These are phyloP conservation scores for Claviceps spartinae DNA, from an alignment of 2,329 filamentous ascomycete species.

Conservation along the genomic window DNA sequence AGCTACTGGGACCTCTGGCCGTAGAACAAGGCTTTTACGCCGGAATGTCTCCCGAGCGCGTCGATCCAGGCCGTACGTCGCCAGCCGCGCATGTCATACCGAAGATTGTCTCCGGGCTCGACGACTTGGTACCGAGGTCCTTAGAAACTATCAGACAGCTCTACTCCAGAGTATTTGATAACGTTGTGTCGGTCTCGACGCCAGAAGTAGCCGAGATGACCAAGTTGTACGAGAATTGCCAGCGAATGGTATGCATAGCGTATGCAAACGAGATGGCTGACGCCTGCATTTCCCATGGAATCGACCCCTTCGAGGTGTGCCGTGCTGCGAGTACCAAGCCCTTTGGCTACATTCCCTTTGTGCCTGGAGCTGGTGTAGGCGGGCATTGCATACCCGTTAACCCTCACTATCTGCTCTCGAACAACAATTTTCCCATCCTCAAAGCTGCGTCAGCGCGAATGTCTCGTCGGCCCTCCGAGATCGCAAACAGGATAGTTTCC, in stretches of 20 bases:
- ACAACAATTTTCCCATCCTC: conserved; percentile 32
- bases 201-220: conserved; percentile 45
- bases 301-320: conserved; percentile 38
- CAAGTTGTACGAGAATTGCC: conserved; percentile 45
- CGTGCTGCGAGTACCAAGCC: conserved; percentile 35
- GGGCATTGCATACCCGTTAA: conserved; percentile 45
- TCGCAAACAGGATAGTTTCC: conserved; percentile 24
- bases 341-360: conserved; percentile 37
- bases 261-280: conserved; percentile 45
- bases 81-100: conserved; percentile 31
- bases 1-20: conserved; percentile 32
- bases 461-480: conserved; percentile 25
- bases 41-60: conserved; percentile 38
- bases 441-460: conserved; percentile 29
- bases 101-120: conserved; percentile 39
- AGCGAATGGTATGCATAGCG: conserved; percentile 40
- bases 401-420: conserved; percentile 37
- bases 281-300: conserved; percentile 29
- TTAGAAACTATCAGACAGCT: conserved; percentile 28
- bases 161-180: conserved; percentile 34
- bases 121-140: conserved; percentile 31
- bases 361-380: conserved; percentile 35
- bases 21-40: conserved; percentile 27
- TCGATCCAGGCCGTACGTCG: conserved; percentile 35
- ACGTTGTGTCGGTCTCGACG: conserved; percentile 32